These are phyloP conservation scores for Kluyveromyces sp. DNA, from an alignment of 1,139 yeast species.

Conservation along the genomic window DNA sequence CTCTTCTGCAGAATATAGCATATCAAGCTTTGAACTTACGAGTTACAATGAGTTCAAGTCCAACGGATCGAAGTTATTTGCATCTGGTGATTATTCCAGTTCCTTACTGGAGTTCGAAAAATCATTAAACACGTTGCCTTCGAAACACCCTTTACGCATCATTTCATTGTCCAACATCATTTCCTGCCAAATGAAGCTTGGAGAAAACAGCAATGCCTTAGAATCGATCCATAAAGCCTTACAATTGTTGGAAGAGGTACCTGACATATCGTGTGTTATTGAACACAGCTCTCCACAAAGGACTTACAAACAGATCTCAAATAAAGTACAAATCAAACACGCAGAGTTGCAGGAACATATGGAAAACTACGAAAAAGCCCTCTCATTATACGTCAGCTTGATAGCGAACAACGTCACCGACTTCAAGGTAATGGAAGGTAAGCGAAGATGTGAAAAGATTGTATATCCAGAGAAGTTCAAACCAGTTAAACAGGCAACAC, in stretches of 20 bases:
- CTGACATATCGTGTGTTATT: slow-evolving; percentile 23
- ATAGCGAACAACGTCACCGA: slow-evolving; percentile 63
- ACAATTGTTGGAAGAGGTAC: slow-evolving; percentile 43
- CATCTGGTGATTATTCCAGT: slow-evolving; percentile 70
- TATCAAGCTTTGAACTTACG: slow-evolving; percentile 28
- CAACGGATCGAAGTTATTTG: slow-evolving; percentile 57
- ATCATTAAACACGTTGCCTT: slow-evolving; percentile 59
- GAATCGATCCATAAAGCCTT: slow-evolving; percentile 52
- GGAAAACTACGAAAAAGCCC: slow-evolving; percentile 62
- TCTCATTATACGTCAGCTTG: slow-evolving; percentile 52
- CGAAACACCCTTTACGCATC: slow-evolving; percentile 57
- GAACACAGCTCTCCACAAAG: slow-evolving; percentile 47
- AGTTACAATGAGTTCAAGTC: slow-evolving; percentile 44
- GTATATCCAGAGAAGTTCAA: slow-evolving; percentile 42
- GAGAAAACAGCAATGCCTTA: slow-evolving; percentile 62
- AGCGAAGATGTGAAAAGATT: slow-evolving; percentile 65
- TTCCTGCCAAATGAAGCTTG: slow-evolving; percentile 60
- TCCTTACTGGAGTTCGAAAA: slow-evolving; percentile 58
- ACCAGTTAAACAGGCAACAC: slow-evolving; percentile 27
- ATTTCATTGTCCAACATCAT: slow-evolving; percentile 74
- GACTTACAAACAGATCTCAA: slow-evolving; percentile 62
- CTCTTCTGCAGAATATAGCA: slow-evolving; percentile 8
- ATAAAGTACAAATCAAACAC: slow-evolving; percentile 56
- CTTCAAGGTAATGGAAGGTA: slow-evolving; percentile 68
- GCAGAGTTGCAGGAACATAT: slow-evolving; percentile 82